Percentiles rank a stretch among this genome's conserved stretches.
Conservation (phyloP, 108 stramenopile species). For the Nitzschia sp. region DNA sequence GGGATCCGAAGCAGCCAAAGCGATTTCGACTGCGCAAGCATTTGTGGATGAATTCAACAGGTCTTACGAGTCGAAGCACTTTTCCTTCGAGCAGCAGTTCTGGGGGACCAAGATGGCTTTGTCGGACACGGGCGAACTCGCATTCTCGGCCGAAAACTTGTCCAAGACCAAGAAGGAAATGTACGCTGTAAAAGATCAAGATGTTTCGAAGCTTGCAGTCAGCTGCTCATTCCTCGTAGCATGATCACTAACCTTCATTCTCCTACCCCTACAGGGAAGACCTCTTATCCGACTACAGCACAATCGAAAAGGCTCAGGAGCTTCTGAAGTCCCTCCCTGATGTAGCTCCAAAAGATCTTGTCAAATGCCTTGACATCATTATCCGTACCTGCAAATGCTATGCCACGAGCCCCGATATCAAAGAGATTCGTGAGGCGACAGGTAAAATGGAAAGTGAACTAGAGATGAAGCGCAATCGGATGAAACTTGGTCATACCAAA, state of each 20-base stretch:
- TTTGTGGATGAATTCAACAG: constrained; percentile 63
- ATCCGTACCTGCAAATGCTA: constrained; percentile 59
- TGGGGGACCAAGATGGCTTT: constrained; percentile 85
- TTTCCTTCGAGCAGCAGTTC: constrained; percentile 67
- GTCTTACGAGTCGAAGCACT: constrained; percentile 53
- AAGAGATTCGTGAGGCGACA: constrained; percentile 47
- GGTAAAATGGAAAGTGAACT: constrained; percentile 56
- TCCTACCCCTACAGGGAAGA: constrained; percentile 26
- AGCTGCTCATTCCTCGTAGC: too few species aligned
- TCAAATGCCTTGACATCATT: constrained; percentile 52
- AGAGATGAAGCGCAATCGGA: constrained; percentile 53
- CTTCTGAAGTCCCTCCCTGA: constrained; percentile 26
- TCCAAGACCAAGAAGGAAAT: constrained; percentile 66
- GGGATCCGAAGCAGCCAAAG: not conserved
- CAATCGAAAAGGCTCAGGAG: constrained; percentile 39
- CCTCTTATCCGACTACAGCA: constrained; percentile 48
- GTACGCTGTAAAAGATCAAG: not conserved
- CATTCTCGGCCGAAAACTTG: constrained; percentile 53
- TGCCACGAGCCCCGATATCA: constrained; percentile 53
- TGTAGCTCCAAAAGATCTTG: constrained; percentile 25
- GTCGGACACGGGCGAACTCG: constrained; percentile 21
- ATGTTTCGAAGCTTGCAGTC: too few species aligned
- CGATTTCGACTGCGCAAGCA: constrained; percentile 18
- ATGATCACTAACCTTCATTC: too few species aligned
- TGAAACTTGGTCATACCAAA: constrained; percentile 44